Conservation (phyloP, 2,329 filamentous ascomycete species). For the Bipolaris bicolor region DNA sequence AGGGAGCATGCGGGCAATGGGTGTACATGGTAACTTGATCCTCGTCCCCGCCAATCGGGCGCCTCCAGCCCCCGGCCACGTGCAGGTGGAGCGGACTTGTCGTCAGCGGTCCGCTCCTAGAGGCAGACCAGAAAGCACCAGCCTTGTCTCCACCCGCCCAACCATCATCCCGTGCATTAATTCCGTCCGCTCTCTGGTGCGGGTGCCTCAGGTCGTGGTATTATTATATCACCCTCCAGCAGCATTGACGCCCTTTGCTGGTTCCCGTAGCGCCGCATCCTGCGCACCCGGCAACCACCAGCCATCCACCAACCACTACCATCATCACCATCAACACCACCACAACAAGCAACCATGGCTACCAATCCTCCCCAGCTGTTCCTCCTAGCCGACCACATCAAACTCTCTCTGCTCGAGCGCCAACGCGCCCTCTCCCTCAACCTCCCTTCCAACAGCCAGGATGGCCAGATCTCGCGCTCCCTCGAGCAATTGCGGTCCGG, state of each 20-base stretch:
- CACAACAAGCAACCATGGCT: slow-evolving; percentile 34
- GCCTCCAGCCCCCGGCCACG: slow-evolving; percentile 2
- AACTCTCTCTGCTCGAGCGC: slow-evolving; percentile 90
- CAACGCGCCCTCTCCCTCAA: slow-evolving; percentile 83
- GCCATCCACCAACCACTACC: slow-evolving; percentile 6
- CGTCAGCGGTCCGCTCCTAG: slow-evolving; percentile 24
- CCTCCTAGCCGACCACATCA: slow-evolving; percentile 94
- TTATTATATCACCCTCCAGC: background rate
- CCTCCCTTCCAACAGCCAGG: slow-evolving; percentile 78
- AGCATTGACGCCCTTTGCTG: slow-evolving; percentile 2
- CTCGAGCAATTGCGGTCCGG: slow-evolving; percentile 85
- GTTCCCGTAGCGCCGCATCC: slow-evolving; percentile 1
- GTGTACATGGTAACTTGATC: background rate
- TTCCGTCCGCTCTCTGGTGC: background rate
- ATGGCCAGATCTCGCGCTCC: slow-evolving; percentile 86
- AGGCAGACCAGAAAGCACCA: slow-evolving; percentile 16
- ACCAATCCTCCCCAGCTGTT: slow-evolving; percentile 75
- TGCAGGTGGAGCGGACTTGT: slow-evolving; percentile 9
- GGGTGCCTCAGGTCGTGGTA: background rate
- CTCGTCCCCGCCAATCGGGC: background rate
- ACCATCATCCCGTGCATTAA: slow-evolving; percentile 1
- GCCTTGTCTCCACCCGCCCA: slow-evolving; percentile 14
- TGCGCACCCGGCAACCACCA: slow-evolving; percentile 7
- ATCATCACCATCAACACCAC: slow-evolving; percentile 2
- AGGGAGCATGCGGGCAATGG: slow-evolving; percentile 22